Base-by-base conservation (phyloP, 495 filamentous ascomycete genomes). In the Halenospora varia region DNA sequence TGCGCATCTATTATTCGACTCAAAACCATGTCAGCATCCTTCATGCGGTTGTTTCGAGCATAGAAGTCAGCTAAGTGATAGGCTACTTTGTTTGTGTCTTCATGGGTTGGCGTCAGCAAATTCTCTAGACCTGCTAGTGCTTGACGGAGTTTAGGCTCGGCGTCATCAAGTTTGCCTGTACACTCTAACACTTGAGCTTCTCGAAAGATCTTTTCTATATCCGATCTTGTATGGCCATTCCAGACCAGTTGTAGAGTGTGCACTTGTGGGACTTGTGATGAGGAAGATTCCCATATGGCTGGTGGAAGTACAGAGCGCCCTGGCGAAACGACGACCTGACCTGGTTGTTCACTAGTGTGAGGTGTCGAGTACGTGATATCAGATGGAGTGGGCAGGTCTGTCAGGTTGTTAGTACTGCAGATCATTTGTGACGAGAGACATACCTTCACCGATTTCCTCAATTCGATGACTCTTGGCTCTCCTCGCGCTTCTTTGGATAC, bases 51-150 rank as follows among this genome's bases (percentile, higher is more conserved):
- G 3, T 24, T 9, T 20, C 24, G 2, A 1, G 52, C 52, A 13
- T 9, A 55, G 52, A 55, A 55, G 2, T 6, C 2, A 6, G 52
- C 52, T 2, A 55, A 18, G 3, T 46, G 39, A 46, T 55, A 55
- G n/a, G 52, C 52, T 13, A 46, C 52, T n/a, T 11, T 10, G 17
- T 10, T 45, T 11, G 52, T 55, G 1, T 45, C 52, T 2, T 45
- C 41, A 18, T 55, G 52, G 4, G 52, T 55, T 25, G 52, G 8
- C 46, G 52, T 24, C 3, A 45, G 19, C 11, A 55, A 20, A 24
- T 22, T 2, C 29, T 55, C 52, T 10, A 45, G 46, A 15, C 41
- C 52, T 2, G 9, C 19, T 19, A 55, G 25, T 2, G 41, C 52
- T 13, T 55, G 18, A 15, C 39, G 52, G 29, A 45, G 46, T 25